phyloP scores from a whole-genome alignment of 371 early-diverging fungal genomes.

The Choanephora cucurbitarum region DNA sequence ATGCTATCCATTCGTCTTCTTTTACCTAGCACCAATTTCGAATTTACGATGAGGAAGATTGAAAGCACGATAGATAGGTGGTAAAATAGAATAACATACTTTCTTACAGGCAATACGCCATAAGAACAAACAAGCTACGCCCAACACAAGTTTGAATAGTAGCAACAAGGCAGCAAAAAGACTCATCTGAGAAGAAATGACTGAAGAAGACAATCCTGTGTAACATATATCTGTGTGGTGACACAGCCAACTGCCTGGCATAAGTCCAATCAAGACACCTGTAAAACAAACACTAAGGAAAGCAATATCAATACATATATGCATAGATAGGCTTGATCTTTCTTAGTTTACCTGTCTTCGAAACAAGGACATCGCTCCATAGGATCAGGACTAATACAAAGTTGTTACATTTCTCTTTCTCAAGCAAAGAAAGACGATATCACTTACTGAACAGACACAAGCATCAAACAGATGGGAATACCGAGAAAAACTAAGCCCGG shows the following conservation, averaged over 20 bases:
- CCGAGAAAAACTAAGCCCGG: constrained; percentile 33
- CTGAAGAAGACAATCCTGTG: constrained; percentile 38
- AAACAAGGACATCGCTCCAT: constrained; percentile 81
- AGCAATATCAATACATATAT: too few species aligned
- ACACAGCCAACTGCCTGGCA: constrained; percentile 65
- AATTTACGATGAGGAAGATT: constrained; percentile 63
- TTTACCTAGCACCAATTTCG: constrained; percentile 52
- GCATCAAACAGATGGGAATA: constrained; percentile 39
- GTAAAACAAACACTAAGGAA: constrained; percentile 67
- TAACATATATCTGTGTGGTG: constrained; percentile 41
- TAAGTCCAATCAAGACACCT: constrained; percentile 68
- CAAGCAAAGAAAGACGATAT: too few species aligned
- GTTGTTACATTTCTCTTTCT: too few species aligned
- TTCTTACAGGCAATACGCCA: constrained; percentile 68
- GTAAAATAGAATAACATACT: constrained; percentile 55
- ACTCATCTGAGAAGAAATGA: constrained; percentile 33
- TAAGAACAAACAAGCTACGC: constrained; percentile 60
- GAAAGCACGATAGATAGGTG: constrained; percentile 65
- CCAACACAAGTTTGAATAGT: constrained; percentile 49
- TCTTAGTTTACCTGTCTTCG: constrained; percentile 58
- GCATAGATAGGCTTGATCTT: background rate
- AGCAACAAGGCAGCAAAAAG: constrained; percentile 35
- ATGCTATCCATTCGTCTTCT: background rate
- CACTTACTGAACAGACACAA: constrained; percentile 64
- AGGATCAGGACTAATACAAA: constrained; percentile 60